A percentile compares a stretch with the other conserved stretches of the same genome.
phyloP scores from a whole-genome alignment of 2,329 filamentous ascomycete genomes.

The Dichotomopilus funicola region DNA sequence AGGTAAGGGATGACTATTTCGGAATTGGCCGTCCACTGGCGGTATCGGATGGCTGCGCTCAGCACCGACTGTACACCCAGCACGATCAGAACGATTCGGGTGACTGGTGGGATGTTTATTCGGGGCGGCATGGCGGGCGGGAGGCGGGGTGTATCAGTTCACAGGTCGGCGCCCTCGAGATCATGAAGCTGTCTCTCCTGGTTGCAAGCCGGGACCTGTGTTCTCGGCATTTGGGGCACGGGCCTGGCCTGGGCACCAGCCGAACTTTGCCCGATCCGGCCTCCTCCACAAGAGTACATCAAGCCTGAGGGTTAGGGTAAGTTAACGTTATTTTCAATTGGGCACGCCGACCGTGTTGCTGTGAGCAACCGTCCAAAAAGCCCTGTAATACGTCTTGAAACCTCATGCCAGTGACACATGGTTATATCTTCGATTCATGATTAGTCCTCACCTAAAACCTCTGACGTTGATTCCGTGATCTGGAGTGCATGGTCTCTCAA shows the following conservation, averaged over 20 bases:
- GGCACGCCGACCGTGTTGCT: too few species aligned
- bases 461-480: too few species aligned
- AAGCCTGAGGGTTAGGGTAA: too few species aligned
- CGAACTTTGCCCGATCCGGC: not conserved
- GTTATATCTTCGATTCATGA: too few species aligned
- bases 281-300: not conserved
- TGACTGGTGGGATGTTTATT: conserved; percentile 89
- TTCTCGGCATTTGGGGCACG: too few species aligned
- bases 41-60: conserved; percentile 70
- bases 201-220: not conserved
- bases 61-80: conserved; percentile 74
- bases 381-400: too few species aligned
- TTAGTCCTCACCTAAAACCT: too few species aligned
- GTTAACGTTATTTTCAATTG: too few species aligned
- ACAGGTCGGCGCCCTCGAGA: not conserved
- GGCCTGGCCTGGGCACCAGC: not conserved
- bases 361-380: too few species aligned
- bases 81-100: conserved; percentile 69
- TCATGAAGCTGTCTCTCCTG: not conserved
- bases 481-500: too few species aligned
- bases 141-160: conserved; percentile 4
- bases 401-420: too few species aligned
- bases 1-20: conserved; percentile 77
- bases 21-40: conserved; percentile 57
- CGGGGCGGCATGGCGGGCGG: conserved; percentile 61